Base-by-base conservation (phyloP, 192 early-diverging fungal genomes). In the Chytriomyces hyalinus region DNA sequence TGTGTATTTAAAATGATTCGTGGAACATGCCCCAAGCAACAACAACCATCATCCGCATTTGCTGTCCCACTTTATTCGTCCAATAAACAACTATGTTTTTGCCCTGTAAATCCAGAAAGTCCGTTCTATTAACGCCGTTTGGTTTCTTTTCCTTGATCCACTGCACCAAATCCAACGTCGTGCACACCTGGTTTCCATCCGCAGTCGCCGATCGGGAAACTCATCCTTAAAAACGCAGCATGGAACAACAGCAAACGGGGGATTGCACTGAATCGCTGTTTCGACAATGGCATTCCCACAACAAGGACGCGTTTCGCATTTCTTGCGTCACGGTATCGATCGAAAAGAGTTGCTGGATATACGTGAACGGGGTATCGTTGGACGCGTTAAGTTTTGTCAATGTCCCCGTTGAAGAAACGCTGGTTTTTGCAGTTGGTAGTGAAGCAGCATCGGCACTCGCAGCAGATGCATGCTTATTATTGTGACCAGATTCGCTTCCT, bases 161-260 rank as follows among this genome's bases (percentile, higher is more conserved):
- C 49, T 73, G 59, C 15, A 73, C 61, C 26, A 73, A 47, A 60
- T 73, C 71, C 61, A 73, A 46, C 13, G 71, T 73, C 11, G 57
- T 73, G 10, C 46, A n/a, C 11, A 73, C 71, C 10, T 36, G 71
- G 1, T 73, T 62, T 22, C 71, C 71, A 28, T 73, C 46, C 22
- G 26, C 11, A 89, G 59, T 49, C 70, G 73, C 24, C 89, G 80
- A 48, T 87, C 83, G 7, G 77, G 72, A 36, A 86, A 86, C 9
- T 90, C 84, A 44, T 85, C 78, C 36, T 82, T 80, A 73, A 90
- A 90, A 10, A 90, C 88, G 76, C 88, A 88, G 51, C 88, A 90
- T 8, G 88, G 88, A 6, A 90, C 82, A 9, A 90, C 77, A 1
- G 89, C 89, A 75, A 90, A 90, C 5, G 89, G 83, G 44, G 85